A percentile compares a stretch with the other conserved stretches of the same genome.
Evolutionary conservation across 306 rosid genomes (phyloP).

Genomic region (Benincasa hispida): DNA sequence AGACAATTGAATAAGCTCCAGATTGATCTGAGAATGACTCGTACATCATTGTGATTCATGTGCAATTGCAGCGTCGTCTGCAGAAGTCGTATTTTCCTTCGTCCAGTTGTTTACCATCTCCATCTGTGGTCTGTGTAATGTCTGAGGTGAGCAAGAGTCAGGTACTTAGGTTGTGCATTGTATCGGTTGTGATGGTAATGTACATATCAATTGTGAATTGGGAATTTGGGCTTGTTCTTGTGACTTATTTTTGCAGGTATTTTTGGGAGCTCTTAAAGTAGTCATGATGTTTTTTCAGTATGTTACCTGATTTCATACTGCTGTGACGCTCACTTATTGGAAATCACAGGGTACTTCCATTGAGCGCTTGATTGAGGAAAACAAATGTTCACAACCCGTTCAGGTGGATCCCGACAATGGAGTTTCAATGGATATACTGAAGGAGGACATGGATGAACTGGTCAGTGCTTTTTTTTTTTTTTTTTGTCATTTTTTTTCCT

Average conservation of each 20-base stretch:
- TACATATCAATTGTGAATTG: neutral
- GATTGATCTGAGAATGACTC: neutral
- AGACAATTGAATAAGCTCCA: neutral
- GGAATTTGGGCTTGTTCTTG: neutral
- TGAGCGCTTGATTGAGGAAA: constrained; percentile 13
- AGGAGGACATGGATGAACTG: constrained; percentile 31
- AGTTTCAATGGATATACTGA: constrained; percentile 5
- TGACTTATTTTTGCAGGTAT: neutral
- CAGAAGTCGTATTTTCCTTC: constrained; percentile 23
- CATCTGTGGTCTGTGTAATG: constrained; percentile 9
- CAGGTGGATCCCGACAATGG: constrained; percentile 12
- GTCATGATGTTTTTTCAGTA: neutral
- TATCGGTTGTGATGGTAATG: neutral
- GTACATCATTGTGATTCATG: neutral
- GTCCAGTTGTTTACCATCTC: constrained; percentile 31
- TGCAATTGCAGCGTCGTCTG: constrained; percentile 17
- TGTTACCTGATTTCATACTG: neutral
- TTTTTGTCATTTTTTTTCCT: neutral
- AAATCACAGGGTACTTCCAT: constrained; percentile 14
- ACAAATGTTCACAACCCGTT: neutral
- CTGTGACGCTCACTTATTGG: constrained; percentile 7
- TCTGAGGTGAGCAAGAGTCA: constrained; percentile 5
- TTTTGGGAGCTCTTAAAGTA: neutral
- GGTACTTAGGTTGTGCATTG: constrained; percentile 8
- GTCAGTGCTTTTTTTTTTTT: constrained; percentile 18